Evolutionary conservation across 2,329 filamentous ascomycete species (phyloP).

Genomic region (Blumeria graminis): DNA sequence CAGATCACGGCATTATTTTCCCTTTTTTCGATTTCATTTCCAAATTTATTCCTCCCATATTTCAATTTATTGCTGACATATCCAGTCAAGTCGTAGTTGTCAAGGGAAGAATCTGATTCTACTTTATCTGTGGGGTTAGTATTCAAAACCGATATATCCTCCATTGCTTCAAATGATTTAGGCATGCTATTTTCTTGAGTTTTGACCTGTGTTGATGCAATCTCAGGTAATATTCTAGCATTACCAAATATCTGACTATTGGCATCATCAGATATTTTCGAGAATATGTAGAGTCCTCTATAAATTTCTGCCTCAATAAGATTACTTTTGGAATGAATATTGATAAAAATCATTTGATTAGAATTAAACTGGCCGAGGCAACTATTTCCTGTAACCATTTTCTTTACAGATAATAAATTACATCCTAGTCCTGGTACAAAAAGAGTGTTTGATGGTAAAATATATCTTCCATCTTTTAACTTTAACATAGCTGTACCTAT

Average conservation of each 20-base stretch:
- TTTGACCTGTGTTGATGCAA: background rate
- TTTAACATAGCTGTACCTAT: too few relatives aligned
- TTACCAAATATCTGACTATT: constrained; percentile 1
- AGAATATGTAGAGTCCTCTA: background rate
- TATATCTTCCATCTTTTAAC: too few relatives aligned
- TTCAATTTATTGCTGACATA: background rate
- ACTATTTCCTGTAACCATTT: too few relatives aligned
- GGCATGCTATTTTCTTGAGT: background rate
- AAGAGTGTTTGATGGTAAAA: too few relatives aligned
- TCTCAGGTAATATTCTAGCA: background rate
- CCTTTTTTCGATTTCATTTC: background rate
- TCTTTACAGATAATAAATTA: too few relatives aligned
- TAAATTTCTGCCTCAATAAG: background rate
- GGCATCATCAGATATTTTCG: background rate
- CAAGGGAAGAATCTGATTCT: background rate
- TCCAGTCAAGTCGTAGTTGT: background rate
- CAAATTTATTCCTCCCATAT: background rate
- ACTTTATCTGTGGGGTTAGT: background rate
- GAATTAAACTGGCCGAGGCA: too few relatives aligned
- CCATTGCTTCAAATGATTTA: background rate
- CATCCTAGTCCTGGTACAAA: too few relatives aligned
- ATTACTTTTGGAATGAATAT: background rate
- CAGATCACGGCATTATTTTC: background rate
- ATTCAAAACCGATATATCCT: background rate
- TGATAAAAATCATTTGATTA: too few relatives aligned